Conservation (phyloP, 306 rosid genomes). For the Vigna reflexopilosa region DNA sequence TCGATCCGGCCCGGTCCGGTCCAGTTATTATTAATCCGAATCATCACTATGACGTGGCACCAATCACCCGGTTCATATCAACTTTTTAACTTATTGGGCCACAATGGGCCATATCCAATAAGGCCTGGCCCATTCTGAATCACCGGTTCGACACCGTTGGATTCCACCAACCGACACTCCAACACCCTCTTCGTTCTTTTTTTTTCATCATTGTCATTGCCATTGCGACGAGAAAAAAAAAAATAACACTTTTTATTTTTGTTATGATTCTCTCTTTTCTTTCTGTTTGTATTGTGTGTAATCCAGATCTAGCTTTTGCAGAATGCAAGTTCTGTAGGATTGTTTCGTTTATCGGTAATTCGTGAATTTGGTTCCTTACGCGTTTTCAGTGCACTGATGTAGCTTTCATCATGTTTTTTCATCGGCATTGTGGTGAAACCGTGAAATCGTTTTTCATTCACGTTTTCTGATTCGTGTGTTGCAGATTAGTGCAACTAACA, state of each 20-base stretch:
- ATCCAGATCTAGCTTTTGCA: constrained; percentile 49
- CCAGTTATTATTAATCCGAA: neutral
- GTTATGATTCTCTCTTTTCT: constrained; percentile 9
- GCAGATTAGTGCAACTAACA: constrained; percentile 37
- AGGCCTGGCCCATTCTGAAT: constrained; percentile 26
- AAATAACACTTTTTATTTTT: neutral
- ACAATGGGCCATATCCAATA: constrained; percentile 1
- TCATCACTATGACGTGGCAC: constrained; percentile 33
- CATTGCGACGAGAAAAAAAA: neutral
- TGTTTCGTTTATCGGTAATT: constrained; percentile 43
- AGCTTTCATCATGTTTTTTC: neutral
- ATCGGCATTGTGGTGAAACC: neutral
- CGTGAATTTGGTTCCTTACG: neutral
- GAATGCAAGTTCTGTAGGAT: constrained; percentile 42
- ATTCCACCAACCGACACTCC: constrained; percentile 51
- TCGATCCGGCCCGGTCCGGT: neutral
- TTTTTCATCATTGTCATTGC: too few relatives aligned
- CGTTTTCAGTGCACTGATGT: neutral
- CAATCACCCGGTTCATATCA: neutral
- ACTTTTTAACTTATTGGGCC: constrained; percentile 1
- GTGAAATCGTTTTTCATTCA: neutral
- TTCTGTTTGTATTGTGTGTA: constrained; percentile 1
- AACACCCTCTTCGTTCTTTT: neutral
- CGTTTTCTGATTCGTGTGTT: neutral
- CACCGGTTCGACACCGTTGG: constrained; percentile 28